Conservation (phyloP, 1,284 basidiomycete genomes). For the Sphaerobolus stellatus region DNA sequence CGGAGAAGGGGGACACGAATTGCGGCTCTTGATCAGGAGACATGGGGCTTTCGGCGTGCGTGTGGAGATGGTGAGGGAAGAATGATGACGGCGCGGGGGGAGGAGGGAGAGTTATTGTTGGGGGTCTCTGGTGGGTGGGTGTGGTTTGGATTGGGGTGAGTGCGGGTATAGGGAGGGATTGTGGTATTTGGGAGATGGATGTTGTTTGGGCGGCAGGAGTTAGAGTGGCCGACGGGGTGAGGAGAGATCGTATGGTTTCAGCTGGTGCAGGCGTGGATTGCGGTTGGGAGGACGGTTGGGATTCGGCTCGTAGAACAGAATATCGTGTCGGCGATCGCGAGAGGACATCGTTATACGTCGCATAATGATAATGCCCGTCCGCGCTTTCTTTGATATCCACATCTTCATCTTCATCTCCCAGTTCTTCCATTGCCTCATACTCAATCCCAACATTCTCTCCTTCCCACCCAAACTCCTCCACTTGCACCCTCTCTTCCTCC, state of each 20-base stretch:
- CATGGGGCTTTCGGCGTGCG: conserved; percentile 54
- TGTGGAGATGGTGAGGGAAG: conserved; percentile 51
- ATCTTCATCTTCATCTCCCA: conserved; percentile 29
- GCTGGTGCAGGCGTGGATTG: too few relatives aligned
- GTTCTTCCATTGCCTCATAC: conserved; percentile 62
- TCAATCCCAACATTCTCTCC: conserved; percentile 49
- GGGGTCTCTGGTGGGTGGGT: neutral
- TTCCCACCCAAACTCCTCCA: conserved; percentile 43
- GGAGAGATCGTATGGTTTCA: too few relatives aligned
- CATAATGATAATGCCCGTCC: neutral
- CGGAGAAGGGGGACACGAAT: conserved; percentile 53
- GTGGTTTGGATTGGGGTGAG: too few relatives aligned
- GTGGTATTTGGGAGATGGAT: too few relatives aligned
- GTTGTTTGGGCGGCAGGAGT: too few relatives aligned
- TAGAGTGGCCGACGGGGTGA: too few relatives aligned
- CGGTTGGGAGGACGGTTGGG: too few relatives aligned
- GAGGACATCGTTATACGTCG: too few relatives aligned
- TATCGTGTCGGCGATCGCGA: too few relatives aligned
- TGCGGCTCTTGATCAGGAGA: conserved; percentile 37
- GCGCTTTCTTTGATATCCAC: conserved; percentile 9
- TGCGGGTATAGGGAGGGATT: too few relatives aligned
- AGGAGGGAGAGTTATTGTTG: conserved; percentile 24
- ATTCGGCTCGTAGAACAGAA: too few relatives aligned
- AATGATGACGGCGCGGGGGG: conserved; percentile 45
- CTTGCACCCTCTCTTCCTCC: too few relatives aligned